Conservation (phyloP, 2,329 filamentous ascomycete species). For the Sarocladium kiliense region DNA sequence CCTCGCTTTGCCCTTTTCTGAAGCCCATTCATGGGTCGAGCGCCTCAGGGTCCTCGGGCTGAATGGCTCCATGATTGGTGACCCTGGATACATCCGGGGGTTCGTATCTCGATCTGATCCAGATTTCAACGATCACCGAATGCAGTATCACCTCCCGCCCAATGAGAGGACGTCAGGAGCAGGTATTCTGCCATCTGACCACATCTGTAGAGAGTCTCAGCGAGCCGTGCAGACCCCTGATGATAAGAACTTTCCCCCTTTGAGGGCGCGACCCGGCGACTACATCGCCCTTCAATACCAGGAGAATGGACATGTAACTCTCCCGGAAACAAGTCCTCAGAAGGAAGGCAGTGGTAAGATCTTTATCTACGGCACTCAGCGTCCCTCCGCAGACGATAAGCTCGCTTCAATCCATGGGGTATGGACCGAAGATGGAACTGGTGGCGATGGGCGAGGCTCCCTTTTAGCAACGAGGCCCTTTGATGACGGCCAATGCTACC, state of each 20-base stretch:
- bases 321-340: background rate
- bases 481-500: conserved; percentile 5
- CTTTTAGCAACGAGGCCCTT: background rate
- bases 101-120: no score
- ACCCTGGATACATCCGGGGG: no score
- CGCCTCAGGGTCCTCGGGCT: conserved; percentile 12
- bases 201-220: no score
- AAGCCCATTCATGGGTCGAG: conserved; percentile 11
- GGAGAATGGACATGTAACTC: conserved; percentile 5
- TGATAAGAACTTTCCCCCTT: background rate
- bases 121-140: no score
- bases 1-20: background rate
- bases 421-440: background rate
- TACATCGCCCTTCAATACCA: conserved; percentile 1
- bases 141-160: no score
- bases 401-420: background rate
- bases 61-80: no score
- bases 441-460: background rate
- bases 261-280: background rate
- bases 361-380: background rate
- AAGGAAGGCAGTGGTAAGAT: background rate
- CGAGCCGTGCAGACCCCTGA: background rate
- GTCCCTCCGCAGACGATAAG: background rate
- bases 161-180: no score
- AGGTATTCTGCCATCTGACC: no score